Base-by-base conservation (phyloP, 768 basidiomycete species). In the Rhizopogon salebrosus region DNA sequence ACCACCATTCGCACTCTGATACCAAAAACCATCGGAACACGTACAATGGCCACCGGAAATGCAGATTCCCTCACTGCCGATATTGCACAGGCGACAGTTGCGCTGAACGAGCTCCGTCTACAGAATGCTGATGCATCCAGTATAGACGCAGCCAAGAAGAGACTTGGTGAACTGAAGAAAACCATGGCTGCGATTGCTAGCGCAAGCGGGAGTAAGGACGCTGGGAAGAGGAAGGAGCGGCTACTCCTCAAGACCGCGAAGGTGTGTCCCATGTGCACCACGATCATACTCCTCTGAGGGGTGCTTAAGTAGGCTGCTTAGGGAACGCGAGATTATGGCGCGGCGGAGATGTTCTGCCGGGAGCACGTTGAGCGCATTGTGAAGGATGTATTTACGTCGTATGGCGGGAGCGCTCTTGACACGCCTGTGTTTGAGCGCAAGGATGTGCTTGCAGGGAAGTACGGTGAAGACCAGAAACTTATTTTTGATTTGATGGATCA, bases 371-470 rank as follows among this genome's bases (percentile, higher is more conserved):
- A 98, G 65, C 79, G 80, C 39, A 89, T 85, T 51, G 87, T 99
- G 62, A 89, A 90, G 65, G 84, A 87, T 2, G 83, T 84, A 53
- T 99, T 98, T 70, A 83, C 90, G 41, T 80, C 84, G 6, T 95
- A 87, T 63, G 97, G 97, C 11, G 97, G 87, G 6, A 79, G 83
- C 49, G 92, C 90, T 56, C 90, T 99, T 51, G 97, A 99, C 70
- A 99, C 97, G 2, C 97, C 97, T 49, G 95, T 98, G 6, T 98
- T 99, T 61, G 97, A 98, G 72, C 85, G 95, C 55, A 95, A 95
- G 69, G 97, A 99, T 65, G 85, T 99, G 53, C 72, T 98, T 39
- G 83, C 94, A 1, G 95, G 92, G 54, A 99, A 99, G 71, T 97
- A 98, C 60, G 97, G 97, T 49, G 97, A 99, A 69, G 97, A 98